Evolutionary conservation across 345 rosid genomes (phyloP), one percentile per base, ranked within the genome.

Genomic region (Citrus unshiu): DNA sequence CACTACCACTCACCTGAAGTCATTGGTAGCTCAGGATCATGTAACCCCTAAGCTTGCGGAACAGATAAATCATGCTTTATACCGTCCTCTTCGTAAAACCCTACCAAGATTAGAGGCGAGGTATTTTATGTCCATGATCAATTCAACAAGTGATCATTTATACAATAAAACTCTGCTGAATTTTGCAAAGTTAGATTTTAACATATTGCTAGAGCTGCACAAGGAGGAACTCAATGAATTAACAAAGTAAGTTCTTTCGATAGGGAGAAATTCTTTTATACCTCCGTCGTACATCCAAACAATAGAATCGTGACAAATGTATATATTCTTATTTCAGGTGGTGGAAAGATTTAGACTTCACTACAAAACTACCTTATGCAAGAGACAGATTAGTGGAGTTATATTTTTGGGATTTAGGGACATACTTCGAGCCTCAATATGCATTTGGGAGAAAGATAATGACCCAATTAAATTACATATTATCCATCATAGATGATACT

Each of bases 151-250:
- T 2, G 69, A 40, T 10, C 49, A 43, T 37, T 57, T 68, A 25
- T 68, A 67, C 14, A 72, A 62, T 16, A 22, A 27, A 34, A 49
- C 39, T 3, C 6, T 75, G 10, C 8, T 77, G 10, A 78, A 54
- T 64, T 62, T 80, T n/a, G 85, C 87, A n/a, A 82, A 81, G 71
- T 29, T 85, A 59, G 79, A 81, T 62, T 84, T 78, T 73, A 76
- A 76, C 61, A 10, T 60, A 16, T 7, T 84, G 40, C 72, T 37
- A 39, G 29, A 71, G 68, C 58, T 13, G 16, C 76, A 79, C 27
- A 76, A 46, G 59, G 30, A 79, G 56, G 85, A 84, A 9, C 62
- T 84, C 6, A 30, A 27, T 4, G n/a, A 6, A 30, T 5, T 81
- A 59, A 51, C 68, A 3, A 35, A 58, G 81, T 73, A 74, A 77